Evolutionary conservation across 2,329 filamentous ascomycete species (phyloP).

Genomic region (Aspergillus sp.): DNA sequence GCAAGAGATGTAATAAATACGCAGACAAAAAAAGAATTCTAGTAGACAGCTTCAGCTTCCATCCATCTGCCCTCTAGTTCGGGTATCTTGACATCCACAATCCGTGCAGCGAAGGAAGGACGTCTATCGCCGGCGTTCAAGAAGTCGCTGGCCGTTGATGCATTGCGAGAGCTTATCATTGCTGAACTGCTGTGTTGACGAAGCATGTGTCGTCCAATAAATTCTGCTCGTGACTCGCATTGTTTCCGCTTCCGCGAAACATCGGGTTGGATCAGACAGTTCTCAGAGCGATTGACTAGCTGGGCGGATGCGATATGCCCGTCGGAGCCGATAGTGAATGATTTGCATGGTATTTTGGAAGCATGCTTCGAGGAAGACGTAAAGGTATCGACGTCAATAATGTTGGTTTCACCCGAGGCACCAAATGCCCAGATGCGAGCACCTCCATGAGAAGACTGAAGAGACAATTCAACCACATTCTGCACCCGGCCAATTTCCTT

Average conservation of each 20-base stretch:
- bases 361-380: constrained; percentile 15
- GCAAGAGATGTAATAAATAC: background rate
- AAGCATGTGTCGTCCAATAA: constrained; percentile 24
- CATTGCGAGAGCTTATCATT: constrained; percentile 6
- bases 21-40: background rate
- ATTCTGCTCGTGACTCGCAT: constrained; percentile 20
- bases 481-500: constrained; percentile 49
- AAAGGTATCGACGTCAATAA: constrained; percentile 48
- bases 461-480: constrained; percentile 51
- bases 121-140: constrained; percentile 15
- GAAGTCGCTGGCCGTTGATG: background rate
- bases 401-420: constrained; percentile 43
- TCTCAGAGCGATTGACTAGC: constrained; percentile 17
- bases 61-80: constrained; percentile 27
- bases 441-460: constrained; percentile 43
- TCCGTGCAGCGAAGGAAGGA: constrained; percentile 36
- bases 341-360: constrained; percentile 23
- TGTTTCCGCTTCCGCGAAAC: constrained; percentile 30
- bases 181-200: constrained; percentile 9
- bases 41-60: constrained; percentile 12
- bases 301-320: constrained; percentile 25
- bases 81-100: constrained; percentile 38
- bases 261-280: constrained; percentile 6
- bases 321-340: constrained; percentile 25
- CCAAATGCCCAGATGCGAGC: constrained; percentile 56